Conservation (phyloP, 805 yeast genomes). For the Yarrowia sp. region DNA sequence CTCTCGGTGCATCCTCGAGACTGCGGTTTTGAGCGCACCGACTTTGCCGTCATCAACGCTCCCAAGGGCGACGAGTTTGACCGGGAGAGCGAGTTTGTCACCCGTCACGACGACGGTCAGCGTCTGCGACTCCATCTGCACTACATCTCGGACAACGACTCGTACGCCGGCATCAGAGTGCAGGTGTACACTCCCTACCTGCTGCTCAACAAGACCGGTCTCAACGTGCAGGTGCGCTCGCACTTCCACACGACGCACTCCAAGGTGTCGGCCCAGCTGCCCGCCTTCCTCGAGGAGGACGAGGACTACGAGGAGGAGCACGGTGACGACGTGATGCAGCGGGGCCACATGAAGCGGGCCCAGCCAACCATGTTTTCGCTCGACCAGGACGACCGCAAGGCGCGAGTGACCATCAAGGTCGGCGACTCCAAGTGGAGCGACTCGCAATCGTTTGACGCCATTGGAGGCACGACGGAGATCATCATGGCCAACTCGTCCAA, state of each 20-base stretch:
- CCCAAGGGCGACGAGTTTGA: constrained; percentile 46
- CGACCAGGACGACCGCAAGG: constrained; percentile 56
- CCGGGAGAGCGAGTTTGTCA: constrained; percentile 52
- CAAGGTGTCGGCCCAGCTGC: constrained; percentile 28
- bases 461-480: constrained; percentile 74
- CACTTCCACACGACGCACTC: constrained; percentile 54
- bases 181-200: constrained; percentile 83
- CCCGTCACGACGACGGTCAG: constrained; percentile 63
- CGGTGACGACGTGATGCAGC: constrained; percentile 38
- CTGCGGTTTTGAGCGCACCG: constrained; percentile 61
- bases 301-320: constrained; percentile 16
- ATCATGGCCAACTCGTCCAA: constrained; percentile 40
- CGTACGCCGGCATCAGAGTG: constrained; percentile 55
- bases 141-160: constrained; percentile 53
- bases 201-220: constrained; percentile 75
- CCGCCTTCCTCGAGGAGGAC: constrained; percentile 28
- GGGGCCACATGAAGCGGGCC: constrained; percentile 37
- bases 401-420: constrained; percentile 63
- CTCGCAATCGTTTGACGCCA: constrained; percentile 80
- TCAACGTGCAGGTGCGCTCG: constrained; percentile 56
- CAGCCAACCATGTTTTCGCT: constrained; percentile 85
- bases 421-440: constrained; percentile 70
- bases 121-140: constrained; percentile 59
- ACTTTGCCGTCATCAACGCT: constrained; percentile 64
- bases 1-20: constrained; percentile 57